phyloP scores from a whole-genome alignment of 495 filamentous ascomycete species.

The Aspergillus sparsus region DNA sequence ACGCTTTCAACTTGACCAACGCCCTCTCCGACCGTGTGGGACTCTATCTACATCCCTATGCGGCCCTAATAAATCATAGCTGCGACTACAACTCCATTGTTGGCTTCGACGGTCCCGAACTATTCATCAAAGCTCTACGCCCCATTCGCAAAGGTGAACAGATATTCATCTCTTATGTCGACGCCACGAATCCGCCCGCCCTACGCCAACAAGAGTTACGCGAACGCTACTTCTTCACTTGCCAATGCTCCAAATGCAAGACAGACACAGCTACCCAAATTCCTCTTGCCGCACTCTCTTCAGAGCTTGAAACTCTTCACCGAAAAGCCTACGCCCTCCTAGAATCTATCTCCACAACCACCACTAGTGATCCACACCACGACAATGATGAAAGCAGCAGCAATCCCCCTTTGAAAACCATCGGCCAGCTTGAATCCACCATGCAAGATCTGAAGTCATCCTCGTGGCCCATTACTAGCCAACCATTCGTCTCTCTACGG shows the following conservation, averaged over 20 bases:
- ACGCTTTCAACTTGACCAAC: slow-evolving; percentile 62
- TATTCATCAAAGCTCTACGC: slow-evolving; percentile 47
- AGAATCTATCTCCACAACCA: slow-evolving; percentile 11
- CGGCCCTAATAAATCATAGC: slow-evolving; percentile 66
- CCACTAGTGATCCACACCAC: too few species aligned
- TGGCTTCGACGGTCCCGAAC: slow-evolving; percentile 56
- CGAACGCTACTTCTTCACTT: slow-evolving; percentile 66
- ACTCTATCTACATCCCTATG: slow-evolving; percentile 58
- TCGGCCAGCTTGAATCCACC: slow-evolving; percentile 24
- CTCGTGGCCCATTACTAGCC: slow-evolving; percentile 38
- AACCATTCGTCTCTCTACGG: slow-evolving; percentile 43
- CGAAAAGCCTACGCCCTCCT: slow-evolving; percentile 32
- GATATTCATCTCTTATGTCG: slow-evolving; percentile 69
- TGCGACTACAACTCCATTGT: slow-evolving; percentile 69
- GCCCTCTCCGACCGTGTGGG: slow-evolving; percentile 61
- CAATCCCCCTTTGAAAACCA: slow-evolving; percentile 3
- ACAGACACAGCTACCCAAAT: slow-evolving; percentile 25
- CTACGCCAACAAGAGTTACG: slow-evolving; percentile 54
- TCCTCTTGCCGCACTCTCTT: background rate
- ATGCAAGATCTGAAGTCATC: slow-evolving; percentile 26
- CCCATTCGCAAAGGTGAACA: slow-evolving; percentile 58
- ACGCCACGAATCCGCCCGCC: slow-evolving; percentile 53
- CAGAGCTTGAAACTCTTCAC: slow-evolving; percentile 22
- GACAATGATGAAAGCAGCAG: background rate
- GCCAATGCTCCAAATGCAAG: slow-evolving; percentile 58